Percentiles rank a stretch among this genome's conserved stretches.
phyloP scores from a whole-genome alignment of 2,329 filamentous ascomycete genomes.

The Pseudofabraea citricarpa region DNA sequence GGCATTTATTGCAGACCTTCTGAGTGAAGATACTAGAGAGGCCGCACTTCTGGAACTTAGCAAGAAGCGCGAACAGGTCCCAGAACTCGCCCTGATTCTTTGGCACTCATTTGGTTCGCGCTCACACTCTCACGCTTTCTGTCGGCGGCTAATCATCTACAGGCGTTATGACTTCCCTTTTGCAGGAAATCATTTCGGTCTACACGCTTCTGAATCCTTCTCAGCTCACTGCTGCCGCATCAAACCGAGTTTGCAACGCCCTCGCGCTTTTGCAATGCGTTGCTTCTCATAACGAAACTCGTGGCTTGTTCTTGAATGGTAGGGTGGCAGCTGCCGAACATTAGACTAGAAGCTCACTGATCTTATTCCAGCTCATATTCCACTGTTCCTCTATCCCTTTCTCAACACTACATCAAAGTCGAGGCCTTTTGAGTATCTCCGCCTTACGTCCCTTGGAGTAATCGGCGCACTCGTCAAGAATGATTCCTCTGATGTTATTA shows the following conservation, averaged over 20 bases:
- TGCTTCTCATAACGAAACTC: constrained; percentile 93
- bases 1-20: constrained; percentile 84
- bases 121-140: neutral
- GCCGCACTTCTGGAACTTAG: constrained; percentile 90
- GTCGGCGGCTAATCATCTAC: constrained; percentile 13
- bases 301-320: constrained; percentile 92
- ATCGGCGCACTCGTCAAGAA: constrained; percentile 98
- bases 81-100: constrained; percentile 89
- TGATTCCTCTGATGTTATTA: constrained; percentile 97
- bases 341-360: too few species aligned
- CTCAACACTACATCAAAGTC: constrained; percentile 98
- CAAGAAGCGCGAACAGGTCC: constrained; percentile 98
- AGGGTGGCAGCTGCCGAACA: constrained; percentile 23
- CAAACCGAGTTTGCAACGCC: constrained; percentile 95
- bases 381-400: constrained; percentile 95
- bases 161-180: constrained; percentile 97
- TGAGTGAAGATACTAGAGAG: constrained; percentile 84
- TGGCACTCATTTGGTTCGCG: constrained; percentile 95
- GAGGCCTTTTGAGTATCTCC: constrained; percentile 93
- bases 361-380: constrained; percentile 75
- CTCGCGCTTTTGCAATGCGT: constrained; percentile 94
- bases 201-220: constrained; percentile 96
- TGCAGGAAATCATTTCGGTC: constrained; percentile 98
- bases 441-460: constrained; percentile 90
- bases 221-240: constrained; percentile 94